phyloP scores from a whole-genome alignment of 768 basidiomycete species.

The Vishniacozyma victoriae region DNA sequence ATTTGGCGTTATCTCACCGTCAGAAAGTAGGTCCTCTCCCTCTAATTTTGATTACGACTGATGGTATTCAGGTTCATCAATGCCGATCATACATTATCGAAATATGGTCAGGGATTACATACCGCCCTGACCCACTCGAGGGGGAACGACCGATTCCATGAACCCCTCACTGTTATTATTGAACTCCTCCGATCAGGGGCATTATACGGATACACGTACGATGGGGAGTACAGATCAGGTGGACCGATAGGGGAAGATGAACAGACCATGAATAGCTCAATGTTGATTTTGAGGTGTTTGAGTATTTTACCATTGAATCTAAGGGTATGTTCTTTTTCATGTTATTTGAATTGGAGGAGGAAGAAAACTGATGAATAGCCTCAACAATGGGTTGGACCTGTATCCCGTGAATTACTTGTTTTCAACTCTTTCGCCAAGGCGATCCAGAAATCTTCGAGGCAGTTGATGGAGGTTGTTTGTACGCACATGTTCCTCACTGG shows the following conservation, averaged over 20 bases:
- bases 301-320: slow-evolving; percentile 92
- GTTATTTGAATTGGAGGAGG: not conserved
- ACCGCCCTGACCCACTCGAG: slow-evolving; percentile 68
- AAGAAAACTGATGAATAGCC: slow-evolving; percentile 51
- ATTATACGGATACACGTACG: slow-evolving; percentile 90
- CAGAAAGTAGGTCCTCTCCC: slow-evolving; percentile 63
- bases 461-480: slow-evolving; percentile 81
- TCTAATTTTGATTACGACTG: slow-evolving; percentile 2
- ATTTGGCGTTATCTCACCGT: slow-evolving; percentile 97
- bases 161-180: slow-evolving; percentile 86
- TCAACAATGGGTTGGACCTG: slow-evolving; percentile 88
- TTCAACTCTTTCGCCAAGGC: slow-evolving; percentile 97
- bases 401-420: slow-evolving; percentile 91
- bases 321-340: slow-evolving; percentile 57
- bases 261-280: slow-evolving; percentile 87
- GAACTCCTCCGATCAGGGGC: slow-evolving; percentile 95
- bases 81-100: slow-evolving; percentile 80
- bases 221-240: slow-evolving; percentile 73
- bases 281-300: slow-evolving; percentile 91
- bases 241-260: slow-evolving; percentile 92
- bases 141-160: slow-evolving; percentile 97
- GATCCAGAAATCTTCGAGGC: slow-evolving; percentile 80
- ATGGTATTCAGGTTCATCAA: slow-evolving; percentile 66
- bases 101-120: slow-evolving; percentile 86
- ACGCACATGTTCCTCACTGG: slow-evolving; percentile 87